These are phyloP conservation scores for Nakazawaea wyomingensis DNA, from an alignment of 805 yeast genomes.

Conservation along the genomic window DNA sequence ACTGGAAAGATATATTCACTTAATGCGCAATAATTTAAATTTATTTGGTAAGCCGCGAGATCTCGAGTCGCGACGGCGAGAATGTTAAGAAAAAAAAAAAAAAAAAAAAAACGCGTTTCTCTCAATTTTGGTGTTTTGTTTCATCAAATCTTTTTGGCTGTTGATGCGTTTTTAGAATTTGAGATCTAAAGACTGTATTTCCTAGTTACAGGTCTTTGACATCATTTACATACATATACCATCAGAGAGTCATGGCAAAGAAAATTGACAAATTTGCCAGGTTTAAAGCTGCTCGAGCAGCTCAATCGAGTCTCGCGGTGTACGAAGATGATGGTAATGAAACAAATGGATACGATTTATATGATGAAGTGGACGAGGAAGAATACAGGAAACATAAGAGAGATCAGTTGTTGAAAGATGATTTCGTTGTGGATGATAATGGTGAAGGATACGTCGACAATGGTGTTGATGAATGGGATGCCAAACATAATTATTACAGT, in stretches of 20 bases:
- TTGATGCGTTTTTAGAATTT: no score
- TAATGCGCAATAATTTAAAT: no score
- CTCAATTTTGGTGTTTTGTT: no score
- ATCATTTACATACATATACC: background rate
- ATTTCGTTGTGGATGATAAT: conserved; percentile 90
- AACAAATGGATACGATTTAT: conserved; percentile 54
- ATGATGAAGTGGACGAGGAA: conserved; percentile 84
- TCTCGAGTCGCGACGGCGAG: no score
- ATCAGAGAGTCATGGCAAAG: conserved; percentile 26
- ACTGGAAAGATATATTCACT: no score
- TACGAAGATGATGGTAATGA: conserved; percentile 31
- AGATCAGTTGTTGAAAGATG: conserved; percentile 78
- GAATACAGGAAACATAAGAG: conserved; percentile 73
- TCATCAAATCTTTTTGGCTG: background rate
- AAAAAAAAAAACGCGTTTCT: background rate
- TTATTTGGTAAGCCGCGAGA: no score
- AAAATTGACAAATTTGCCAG: conserved; percentile 50
- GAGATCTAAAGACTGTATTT: no score
- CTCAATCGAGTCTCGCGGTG: conserved; percentile 42
- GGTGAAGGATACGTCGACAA: conserved; percentile 93
- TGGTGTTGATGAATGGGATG: conserved; percentile 89
- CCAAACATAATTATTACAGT: conserved; percentile 42
- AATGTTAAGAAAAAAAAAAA: no score
- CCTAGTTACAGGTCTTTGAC: background rate
- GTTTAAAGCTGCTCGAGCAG: conserved; percentile 58